These are phyloP conservation scores for Ogataea zsoltii DNA, from an alignment of 805 yeast species.

Conservation along the genomic window DNA sequence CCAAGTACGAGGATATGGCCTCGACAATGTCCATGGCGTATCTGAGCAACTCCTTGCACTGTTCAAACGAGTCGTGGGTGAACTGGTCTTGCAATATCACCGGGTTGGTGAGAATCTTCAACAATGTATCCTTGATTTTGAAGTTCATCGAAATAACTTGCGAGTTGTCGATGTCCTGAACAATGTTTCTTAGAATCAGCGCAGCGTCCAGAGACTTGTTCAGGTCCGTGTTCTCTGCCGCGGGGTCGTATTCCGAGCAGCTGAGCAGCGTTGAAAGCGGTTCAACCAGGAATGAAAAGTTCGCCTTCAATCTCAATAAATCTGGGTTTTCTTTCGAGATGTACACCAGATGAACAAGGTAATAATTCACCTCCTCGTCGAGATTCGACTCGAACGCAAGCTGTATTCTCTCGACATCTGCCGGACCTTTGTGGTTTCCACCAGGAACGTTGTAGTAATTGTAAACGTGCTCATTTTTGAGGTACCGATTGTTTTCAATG, in stretches of 20 bases:
- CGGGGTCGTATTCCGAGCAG: conserved; percentile 20
- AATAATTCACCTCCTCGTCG: conserved; percentile 70
- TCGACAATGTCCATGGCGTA: conserved; percentile 81
- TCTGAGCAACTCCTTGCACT: conserved; percentile 57
- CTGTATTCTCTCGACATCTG: conserved; percentile 62
- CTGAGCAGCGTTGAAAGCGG: conserved; percentile 26
- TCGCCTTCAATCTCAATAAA: conserved; percentile 40
- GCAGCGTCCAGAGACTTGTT: conserved; percentile 47
- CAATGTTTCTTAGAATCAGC: conserved; percentile 74
- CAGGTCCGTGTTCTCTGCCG: conserved; percentile 24
- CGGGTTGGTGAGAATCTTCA: conserved; percentile 43
- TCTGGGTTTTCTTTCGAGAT: conserved; percentile 43
- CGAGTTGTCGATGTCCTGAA: conserved; percentile 83
- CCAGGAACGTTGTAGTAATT: conserved; percentile 36
- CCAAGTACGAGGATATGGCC: conserved; percentile 76
- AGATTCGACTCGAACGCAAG: conserved; percentile 70
- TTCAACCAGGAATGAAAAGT: conserved; percentile 42
- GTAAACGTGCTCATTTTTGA: conserved; percentile 33
- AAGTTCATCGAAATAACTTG: conserved; percentile 64
- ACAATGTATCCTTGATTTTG: conserved; percentile 38
- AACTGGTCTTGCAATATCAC: conserved; percentile 28
- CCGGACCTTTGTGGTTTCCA: conserved; percentile 52
- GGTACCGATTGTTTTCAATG: conserved; percentile 30
- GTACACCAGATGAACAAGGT: conserved; percentile 55
- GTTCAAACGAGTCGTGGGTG: conserved; percentile 32